Conservation (phyloP, 768 basidiomycete species). For the Cystofilobasidium ferigula region DNA sequence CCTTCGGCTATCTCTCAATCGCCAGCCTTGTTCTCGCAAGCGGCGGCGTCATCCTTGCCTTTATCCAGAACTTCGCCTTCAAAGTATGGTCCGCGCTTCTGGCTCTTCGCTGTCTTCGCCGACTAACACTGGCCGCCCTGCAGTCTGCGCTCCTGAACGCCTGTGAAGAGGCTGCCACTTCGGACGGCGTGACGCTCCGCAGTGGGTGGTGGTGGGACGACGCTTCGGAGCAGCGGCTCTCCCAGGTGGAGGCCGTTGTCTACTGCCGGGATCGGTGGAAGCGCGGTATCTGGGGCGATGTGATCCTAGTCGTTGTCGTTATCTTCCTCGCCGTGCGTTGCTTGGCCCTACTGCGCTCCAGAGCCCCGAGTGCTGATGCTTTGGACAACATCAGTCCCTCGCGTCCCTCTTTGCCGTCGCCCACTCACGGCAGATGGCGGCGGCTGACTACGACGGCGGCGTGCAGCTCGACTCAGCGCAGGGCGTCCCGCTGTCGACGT, state of each 20-base stretch:
- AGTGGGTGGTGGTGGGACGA: neutral
- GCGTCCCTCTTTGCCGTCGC: constrained; percentile 19
- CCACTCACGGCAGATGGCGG: constrained; percentile 18
- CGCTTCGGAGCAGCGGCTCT: neutral
- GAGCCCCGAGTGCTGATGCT: neutral
- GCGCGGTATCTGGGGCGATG: constrained; percentile 9
- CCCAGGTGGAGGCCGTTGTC: neutral
- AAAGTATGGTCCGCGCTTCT: neutral
- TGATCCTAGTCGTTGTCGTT: constrained; percentile 9
- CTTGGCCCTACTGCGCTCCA: neutral
- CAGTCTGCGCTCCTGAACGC: neutral
- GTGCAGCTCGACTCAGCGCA: neutral
- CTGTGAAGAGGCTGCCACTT: neutral
- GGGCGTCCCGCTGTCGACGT: constrained; percentile 8
- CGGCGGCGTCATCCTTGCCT: neutral
- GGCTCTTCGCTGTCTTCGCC: neutral
- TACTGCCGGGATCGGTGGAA: neutral
- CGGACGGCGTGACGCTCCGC: neutral
- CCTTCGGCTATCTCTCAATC: constrained; percentile 4
- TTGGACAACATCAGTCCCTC: too few species aligned
- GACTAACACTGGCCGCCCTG: neutral
- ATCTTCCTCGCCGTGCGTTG: neutral
- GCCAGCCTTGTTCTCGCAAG: neutral
- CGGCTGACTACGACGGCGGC: neutral
- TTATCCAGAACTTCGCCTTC: constrained; percentile 3